Base-by-base conservation (phyloP, 805 yeast genomes). In the Kurtzmaniella cleridarum region DNA sequence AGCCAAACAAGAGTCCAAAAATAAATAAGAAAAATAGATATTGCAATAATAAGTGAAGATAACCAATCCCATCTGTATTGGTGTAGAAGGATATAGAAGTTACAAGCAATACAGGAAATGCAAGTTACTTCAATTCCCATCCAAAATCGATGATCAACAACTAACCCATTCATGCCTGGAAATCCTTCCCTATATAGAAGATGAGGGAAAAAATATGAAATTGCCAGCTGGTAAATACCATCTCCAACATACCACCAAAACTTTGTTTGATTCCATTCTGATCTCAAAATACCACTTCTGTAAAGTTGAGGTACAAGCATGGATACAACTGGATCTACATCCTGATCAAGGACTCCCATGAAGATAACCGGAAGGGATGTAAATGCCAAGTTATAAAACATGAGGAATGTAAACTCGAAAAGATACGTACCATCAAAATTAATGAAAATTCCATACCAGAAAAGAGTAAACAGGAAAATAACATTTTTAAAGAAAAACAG, bases 1-100 rank as follows among this genome's bases (percentile, higher is more conserved):
- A 87, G 73, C 91, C 91, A 85, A 35, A 83, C 69, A 46, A 91
- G 91, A 1, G 90, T 79, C 95, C 95, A 85, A 24, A 73, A 81
- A 55, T 75, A 81, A 27, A 84, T 66, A 13, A 83, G 50, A 20
- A 84, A 45, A 33, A 79, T 71, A 1, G 91, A 82, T 15, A 84
- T 50, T 2, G 66, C 64, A 39, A 76, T 73, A 42, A 81, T 71
- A 39, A 81, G 51, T 10, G 69, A 51, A 3, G 84, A 73, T 34
- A 82, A 64, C 87, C 88, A 84, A 60, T 85, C 95, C 95, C 95
- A 85, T 53, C 88, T 72, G 53, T 75, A 75, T 54, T 82, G 86
- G 49, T 81, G 88, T 45, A 81, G 57, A 47, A 81, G 54, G 40
- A 84, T 73, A 55, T 81, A 83, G 3, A 75, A 43, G 53, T 85